These are phyloP conservation scores for Pleurotus platypus DNA, from an alignment of 768 basidiomycete genomes.

Conservation along the genomic window DNA sequence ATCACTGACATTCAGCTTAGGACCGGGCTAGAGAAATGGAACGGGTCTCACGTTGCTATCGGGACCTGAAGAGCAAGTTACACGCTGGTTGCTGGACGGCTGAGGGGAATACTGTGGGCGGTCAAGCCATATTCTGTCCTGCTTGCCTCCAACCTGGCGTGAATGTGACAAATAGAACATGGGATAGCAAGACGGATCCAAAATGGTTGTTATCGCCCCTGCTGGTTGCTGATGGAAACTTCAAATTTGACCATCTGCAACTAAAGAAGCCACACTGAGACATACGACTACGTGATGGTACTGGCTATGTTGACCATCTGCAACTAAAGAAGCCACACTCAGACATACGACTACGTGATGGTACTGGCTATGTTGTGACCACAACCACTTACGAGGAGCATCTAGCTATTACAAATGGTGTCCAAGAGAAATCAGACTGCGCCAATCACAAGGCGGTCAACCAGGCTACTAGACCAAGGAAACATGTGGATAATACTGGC, in stretches of 20 bases:
- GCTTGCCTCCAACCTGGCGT: conserved; percentile 14
- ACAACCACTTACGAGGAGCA: not conserved
- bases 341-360: not conserved
- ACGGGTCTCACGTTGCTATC: not conserved
- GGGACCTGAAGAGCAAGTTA: conserved; percentile 1
- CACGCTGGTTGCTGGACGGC: not conserved
- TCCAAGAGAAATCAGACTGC: not conserved
- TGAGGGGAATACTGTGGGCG: not conserved
- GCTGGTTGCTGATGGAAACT: conserved; percentile 11
- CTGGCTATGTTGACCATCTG: conserved; percentile 9
- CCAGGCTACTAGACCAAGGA: conserved; percentile 8
- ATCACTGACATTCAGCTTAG: not conserved
- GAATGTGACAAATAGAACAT: conserved; percentile 1
- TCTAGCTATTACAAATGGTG: not conserved
- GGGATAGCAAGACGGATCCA: not conserved
- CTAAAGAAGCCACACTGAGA: not conserved
- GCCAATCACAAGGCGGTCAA: conserved; percentile 14
- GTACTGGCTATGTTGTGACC: not conserved
- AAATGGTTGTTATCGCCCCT: not conserved
- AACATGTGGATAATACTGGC: conserved; percentile 21
- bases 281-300: not conserved
- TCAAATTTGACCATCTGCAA: conserved; percentile 11
- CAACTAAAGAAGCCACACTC: not conserved
- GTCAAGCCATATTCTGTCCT: conserved; percentile 10
- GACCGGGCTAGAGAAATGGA: not conserved